Percentiles rank a stretch among this genome's conserved stretches.
These are phyloP conservation scores for Pyrenochaeta sp. DNA, from an alignment of 2,329 filamentous ascomycete genomes.

Conservation along the genomic window DNA sequence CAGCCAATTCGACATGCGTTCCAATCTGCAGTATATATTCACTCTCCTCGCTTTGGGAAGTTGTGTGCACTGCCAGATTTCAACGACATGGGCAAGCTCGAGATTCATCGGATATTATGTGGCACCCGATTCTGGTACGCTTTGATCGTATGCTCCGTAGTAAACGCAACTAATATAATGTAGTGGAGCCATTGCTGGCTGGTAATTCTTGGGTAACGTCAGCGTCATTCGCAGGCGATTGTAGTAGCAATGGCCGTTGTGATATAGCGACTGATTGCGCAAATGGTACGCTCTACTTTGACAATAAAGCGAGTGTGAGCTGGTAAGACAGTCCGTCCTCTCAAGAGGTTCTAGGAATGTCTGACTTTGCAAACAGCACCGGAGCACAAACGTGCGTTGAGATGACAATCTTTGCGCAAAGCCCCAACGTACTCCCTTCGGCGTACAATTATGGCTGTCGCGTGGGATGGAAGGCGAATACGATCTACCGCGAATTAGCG, in stretches of 20 bases:
- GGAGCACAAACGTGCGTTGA: not conserved
- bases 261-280: not conserved
- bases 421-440: slow-evolving; percentile 2
- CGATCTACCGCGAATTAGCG: slow-evolving; percentile 1
- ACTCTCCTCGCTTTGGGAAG: not conserved
- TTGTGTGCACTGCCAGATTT: not conserved
- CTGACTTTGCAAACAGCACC: not conserved
- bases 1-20: not conserved
- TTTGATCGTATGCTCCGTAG: not conserved
- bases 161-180: not conserved
- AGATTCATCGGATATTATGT: slow-evolving; percentile 4
- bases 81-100: not conserved
- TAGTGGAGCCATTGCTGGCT: not conserved
- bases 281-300: slow-evolving; percentile 1
- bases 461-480: not conserved
- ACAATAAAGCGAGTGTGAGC: not conserved
- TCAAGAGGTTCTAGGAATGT: not conserved
- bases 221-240: slow-evolving; percentile 1
- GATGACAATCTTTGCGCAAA: slow-evolving; percentile 6
- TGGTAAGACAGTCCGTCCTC: not conserved
- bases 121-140: slow-evolving; percentile 1
- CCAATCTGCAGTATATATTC: not conserved
- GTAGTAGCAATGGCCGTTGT: not conserved
- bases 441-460: slow-evolving; percentile 4
- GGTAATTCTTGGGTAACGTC: slow-evolving; percentile 1